phyloP scores from a whole-genome alignment of 2,329 filamentous ascomycete genomes.

The Cryphonectria parasitica region DNA sequence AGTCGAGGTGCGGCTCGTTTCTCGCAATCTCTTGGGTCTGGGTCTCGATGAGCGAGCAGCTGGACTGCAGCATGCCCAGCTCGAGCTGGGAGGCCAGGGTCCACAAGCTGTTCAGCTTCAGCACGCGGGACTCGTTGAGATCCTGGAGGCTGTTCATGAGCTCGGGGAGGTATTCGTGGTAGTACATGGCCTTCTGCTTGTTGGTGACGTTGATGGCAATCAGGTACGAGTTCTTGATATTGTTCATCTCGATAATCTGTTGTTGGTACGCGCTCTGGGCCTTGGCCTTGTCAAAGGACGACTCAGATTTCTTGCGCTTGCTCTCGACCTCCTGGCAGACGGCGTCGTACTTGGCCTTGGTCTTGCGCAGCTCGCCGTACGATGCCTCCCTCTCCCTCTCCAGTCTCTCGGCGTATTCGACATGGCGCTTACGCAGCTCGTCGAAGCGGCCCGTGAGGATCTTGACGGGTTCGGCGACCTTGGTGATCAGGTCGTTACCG shows the following conservation, averaged over 20 bases:
- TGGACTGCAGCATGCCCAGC: constrained; percentile 74
- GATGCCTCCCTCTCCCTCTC: constrained; percentile 86
- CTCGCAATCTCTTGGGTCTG: constrained; percentile 81
- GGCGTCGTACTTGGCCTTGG: constrained; percentile 89
- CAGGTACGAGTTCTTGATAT: constrained; percentile 96
- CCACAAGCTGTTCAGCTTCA: constrained; percentile 87
- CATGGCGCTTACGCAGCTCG: constrained; percentile 88
- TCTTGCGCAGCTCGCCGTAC: constrained; percentile 85
- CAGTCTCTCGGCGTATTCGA: constrained; percentile 84
- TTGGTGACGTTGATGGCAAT: constrained; percentile 97
- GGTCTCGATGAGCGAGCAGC: constrained; percentile 71
- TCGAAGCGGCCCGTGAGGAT: constrained; percentile 76
- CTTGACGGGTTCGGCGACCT: constrained; percentile 87
- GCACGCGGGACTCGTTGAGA: constrained; percentile 84
- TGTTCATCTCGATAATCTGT: constrained; percentile 93
- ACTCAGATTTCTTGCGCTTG: constrained; percentile 91
- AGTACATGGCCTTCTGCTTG: constrained; percentile 96
- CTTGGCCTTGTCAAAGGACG: constrained; percentile 91
- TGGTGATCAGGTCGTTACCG: constrained; percentile 74
- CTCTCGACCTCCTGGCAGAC: constrained; percentile 94
- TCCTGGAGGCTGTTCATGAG: constrained; percentile 92
- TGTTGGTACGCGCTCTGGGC: constrained; percentile 91
- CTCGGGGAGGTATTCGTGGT: constrained; percentile 94
- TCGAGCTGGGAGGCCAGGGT: constrained; percentile 79
- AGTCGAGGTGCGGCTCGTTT: constrained; percentile 88